phyloP scores from a whole-genome alignment of 805 yeast species.

The Nakazawaea anatomiae region DNA sequence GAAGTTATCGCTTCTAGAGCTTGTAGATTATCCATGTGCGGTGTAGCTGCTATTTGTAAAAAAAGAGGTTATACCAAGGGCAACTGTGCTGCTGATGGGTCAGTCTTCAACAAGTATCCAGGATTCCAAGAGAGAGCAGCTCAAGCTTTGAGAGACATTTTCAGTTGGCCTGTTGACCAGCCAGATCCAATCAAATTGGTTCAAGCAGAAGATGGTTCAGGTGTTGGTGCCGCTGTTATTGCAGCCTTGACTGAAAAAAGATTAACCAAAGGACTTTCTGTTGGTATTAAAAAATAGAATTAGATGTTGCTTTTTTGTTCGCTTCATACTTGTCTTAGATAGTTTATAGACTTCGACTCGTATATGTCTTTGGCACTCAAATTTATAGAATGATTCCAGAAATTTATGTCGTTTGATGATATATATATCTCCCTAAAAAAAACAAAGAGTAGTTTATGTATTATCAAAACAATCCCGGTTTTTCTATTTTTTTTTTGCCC shows the following conservation, averaged over 20 bases:
- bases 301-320: neutral
- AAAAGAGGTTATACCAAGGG: slow-evolving; percentile 75
- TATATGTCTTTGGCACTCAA: neutral
- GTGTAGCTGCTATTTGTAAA: slow-evolving; percentile 88
- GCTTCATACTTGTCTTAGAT: too few relatives aligned
- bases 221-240: slow-evolving; percentile 97
- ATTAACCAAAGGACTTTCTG: slow-evolving; percentile 60
- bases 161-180: slow-evolving; percentile 59
- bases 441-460: neutral
- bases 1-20: slow-evolving; percentile 89
- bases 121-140: slow-evolving; percentile 88
- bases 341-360: neutral
- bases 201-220: slow-evolving; percentile 97
- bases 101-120: slow-evolving; percentile 92
- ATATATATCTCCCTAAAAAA: too few relatives aligned
- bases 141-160: slow-evolving; percentile 79
- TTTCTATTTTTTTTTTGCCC: neutral
- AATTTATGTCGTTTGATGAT: too few relatives aligned
- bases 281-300: slow-evolving; percentile 39
- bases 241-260: slow-evolving; percentile 91
- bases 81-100: slow-evolving; percentile 96
- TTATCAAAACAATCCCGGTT: neutral
- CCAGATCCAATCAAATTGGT: slow-evolving; percentile 79
- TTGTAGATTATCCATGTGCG: slow-evolving; percentile 88
- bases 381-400: too few relatives aligned